Conservation (phyloP, 2,329 filamentous ascomycete genomes). For the Rutstroemia sydowiana region DNA sequence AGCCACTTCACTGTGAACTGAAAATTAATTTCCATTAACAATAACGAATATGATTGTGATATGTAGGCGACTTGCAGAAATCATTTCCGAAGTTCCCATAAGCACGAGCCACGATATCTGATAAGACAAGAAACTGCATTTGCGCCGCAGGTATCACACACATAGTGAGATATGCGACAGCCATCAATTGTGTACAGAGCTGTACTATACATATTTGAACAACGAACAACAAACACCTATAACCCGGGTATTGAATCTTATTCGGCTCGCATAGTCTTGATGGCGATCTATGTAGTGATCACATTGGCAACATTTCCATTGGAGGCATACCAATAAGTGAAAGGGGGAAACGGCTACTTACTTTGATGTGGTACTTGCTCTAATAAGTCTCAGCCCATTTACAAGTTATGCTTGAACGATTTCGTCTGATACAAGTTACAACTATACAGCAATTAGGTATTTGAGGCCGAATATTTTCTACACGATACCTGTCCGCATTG, state of each 20-base stretch:
- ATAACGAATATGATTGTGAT: neutral
- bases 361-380: constrained; percentile 2
- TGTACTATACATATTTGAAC: neutral
- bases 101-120: constrained; percentile 8
- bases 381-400: too few relatives aligned
- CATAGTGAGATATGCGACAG: constrained; percentile 2
- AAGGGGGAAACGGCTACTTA: constrained; percentile 3
- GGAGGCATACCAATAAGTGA: neutral
- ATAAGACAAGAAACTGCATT: constrained; percentile 8
- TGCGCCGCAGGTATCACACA: constrained; percentile 5
- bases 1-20: too few relatives aligned
- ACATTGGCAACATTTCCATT: neutral
- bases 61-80: constrained; percentile 8
- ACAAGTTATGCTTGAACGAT: constrained; percentile 5
- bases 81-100: constrained; percentile 10
- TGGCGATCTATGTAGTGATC: too few relatives aligned
- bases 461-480: too few relatives aligned
- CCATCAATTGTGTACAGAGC: neutral
- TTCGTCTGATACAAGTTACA: neutral
- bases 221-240: neutral
- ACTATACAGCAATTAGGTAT: too few relatives aligned
- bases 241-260: neutral
- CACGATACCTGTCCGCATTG: neutral
- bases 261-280: too few relatives aligned
- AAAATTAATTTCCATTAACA: too few relatives aligned